Percentiles rank a stretch among this genome's conserved stretches.
phyloP scores from a whole-genome alignment of 2,329 filamentous ascomycete genomes.

The Penicillium freii region DNA sequence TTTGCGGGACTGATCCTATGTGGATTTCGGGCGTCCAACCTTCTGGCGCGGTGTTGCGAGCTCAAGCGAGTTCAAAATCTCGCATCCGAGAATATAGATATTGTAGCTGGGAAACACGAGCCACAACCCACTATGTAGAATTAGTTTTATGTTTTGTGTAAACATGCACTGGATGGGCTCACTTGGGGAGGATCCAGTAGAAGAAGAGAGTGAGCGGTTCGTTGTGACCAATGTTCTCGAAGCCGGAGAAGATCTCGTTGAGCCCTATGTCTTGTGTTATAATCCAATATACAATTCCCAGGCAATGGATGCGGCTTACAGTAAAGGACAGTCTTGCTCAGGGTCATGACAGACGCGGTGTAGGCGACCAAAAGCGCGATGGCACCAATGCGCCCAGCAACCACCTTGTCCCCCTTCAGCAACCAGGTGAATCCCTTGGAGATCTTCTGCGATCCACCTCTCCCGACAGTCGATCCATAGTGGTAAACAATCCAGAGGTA shows the following conservation, averaged over 20 bases:
- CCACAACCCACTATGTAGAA: conserved; percentile 57
- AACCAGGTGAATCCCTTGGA: conserved; percentile 43
- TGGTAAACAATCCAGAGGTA: conserved; percentile 58
- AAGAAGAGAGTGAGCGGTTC: conserved; percentile 51
- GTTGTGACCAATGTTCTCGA: conserved; percentile 63
- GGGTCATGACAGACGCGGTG: conserved; percentile 60
- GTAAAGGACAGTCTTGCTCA: conserved; percentile 67
- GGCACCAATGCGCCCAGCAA: conserved; percentile 54
- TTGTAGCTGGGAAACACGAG: conserved; percentile 63
- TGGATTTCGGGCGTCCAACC: conserved; percentile 31
- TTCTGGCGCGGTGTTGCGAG: conserved; percentile 28
- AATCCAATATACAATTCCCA: neutral
- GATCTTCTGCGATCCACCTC: conserved; percentile 26
- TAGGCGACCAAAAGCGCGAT: conserved; percentile 60
- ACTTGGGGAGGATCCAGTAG: conserved; percentile 68
- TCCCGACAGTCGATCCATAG: conserved; percentile 38
- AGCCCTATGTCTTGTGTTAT: conserved; percentile 42
- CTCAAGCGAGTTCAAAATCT: conserved; percentile 61
- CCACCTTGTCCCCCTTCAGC: conserved; percentile 50
- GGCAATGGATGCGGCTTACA: conserved; percentile 44
- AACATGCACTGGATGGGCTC: conserved; percentile 31
- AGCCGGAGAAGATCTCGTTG: conserved; percentile 61
- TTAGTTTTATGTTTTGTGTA: conserved; percentile 13
- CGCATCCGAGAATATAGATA: conserved; percentile 57
- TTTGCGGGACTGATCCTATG: conserved; percentile 15